A percentile compares a stretch with the other conserved stretches of the same genome.
Evolutionary conservation across 352 stramenopile species (phyloP).

Genomic region (Globisporangium orthogonon): DNA sequence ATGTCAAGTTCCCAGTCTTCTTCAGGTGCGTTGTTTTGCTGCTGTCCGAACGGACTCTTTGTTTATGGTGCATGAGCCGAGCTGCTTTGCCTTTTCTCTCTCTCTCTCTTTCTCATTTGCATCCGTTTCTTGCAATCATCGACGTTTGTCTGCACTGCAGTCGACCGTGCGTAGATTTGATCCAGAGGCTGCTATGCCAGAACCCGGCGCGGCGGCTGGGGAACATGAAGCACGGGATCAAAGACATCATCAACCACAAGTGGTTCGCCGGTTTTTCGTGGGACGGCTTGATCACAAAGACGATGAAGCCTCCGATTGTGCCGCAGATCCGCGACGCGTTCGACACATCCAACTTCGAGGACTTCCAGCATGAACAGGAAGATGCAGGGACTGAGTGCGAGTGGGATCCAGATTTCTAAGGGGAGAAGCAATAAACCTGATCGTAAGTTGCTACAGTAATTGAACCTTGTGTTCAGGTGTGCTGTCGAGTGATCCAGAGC

Average conservation of each 20-base stretch:
- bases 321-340: conserved; percentile 85
- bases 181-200: conserved; percentile 94
- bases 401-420: too few species aligned
- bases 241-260: conserved; percentile 97
- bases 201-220: conserved; percentile 97
- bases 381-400: conserved; percentile 31
- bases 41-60: too few species aligned
- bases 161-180: conserved; percentile 92
- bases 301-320: conserved; percentile 91
- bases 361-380: conserved; percentile 20
- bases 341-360: conserved; percentile 96
- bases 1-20: conserved; percentile 93
- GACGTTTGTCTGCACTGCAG: conserved; percentile 21
- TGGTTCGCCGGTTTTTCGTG: conserved; percentile 93
- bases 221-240: conserved; percentile 93
- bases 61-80: too few species aligned
- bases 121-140: too few species aligned
- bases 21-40: conserved; percentile 28
- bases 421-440: too few species aligned
- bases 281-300: conserved; percentile 84
- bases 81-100: too few species aligned
- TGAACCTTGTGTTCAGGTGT: too few species aligned
- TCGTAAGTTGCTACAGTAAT: too few species aligned
- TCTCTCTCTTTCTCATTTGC: too few species aligned
- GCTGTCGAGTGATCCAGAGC: too few species aligned